A percentile compares a stretch with the other conserved stretches of the same genome.
Evolutionary conservation across 1,284 basidiomycete genomes (phyloP).

Genomic region (Sphagnurus paluster): DNA sequence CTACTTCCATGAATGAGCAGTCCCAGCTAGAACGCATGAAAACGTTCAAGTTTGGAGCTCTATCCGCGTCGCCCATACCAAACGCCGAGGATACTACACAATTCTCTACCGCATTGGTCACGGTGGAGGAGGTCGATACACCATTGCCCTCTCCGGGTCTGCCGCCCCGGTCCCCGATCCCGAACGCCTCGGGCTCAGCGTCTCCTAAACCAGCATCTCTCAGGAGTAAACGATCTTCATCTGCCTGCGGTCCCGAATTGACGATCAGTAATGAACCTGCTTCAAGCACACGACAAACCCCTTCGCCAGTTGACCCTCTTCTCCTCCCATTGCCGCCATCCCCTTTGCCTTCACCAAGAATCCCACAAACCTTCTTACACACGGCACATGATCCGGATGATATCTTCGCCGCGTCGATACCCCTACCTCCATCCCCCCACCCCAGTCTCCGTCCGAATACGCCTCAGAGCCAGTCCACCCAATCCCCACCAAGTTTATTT

Average conservation of each 20-base stretch:
- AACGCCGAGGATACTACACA: not conserved
- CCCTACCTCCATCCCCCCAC: constrained; percentile 16
- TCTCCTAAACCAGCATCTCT: not conserved
- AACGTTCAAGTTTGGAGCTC: constrained; percentile 33
- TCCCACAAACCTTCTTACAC: constrained; percentile 31
- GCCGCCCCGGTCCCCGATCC: not conserved
- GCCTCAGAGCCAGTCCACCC: not conserved
- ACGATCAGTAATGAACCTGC: not conserved
- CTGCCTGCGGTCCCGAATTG: constrained; percentile 2
- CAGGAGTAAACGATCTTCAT: not conserved
- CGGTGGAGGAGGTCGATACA: constrained; percentile 9
- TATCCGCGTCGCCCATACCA: not conserved
- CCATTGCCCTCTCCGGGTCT: constrained; percentile 8
- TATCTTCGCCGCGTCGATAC: constrained; percentile 22
- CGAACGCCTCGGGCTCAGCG: not conserved
- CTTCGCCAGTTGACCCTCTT: constrained; percentile 4
- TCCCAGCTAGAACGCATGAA: constrained; percentile 27
- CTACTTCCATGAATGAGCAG: constrained; percentile 20
- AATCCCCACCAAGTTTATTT: not conserved
- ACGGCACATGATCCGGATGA: constrained; percentile 41
- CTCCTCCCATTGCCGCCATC: constrained; percentile 18
- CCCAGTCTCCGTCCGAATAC: constrained; percentile 1
- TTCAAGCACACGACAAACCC: not conserved
- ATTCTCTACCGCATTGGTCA: not conserved
- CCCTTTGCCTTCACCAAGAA: constrained; percentile 19